These are phyloP conservation scores for Penicillium sp. DNA, from an alignment of 2,329 filamentous ascomycete species.

Conservation along the genomic window DNA sequence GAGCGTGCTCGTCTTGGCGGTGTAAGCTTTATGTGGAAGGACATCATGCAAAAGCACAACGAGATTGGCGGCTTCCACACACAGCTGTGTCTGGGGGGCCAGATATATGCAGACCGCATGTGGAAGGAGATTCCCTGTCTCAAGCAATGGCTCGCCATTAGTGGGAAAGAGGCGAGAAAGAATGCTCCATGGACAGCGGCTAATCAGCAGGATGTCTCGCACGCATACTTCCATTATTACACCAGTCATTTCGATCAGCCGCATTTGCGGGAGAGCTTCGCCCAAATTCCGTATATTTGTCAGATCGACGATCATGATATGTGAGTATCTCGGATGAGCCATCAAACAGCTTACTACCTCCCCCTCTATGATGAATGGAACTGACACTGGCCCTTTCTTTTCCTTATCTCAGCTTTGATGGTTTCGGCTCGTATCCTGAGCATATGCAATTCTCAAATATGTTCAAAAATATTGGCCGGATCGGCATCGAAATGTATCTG, in stretches of 20 bases:
- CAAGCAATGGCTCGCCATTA: conserved; percentile 91
- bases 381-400: conserved; percentile 9
- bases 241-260: conserved; percentile 98
- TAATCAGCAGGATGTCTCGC: conserved; percentile 89
- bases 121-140: conserved; percentile 94
- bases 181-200: conserved; percentile 87
- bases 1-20: conserved; percentile 83
- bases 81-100: conserved; percentile 84
- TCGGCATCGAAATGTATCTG: conserved; percentile 96
- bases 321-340: conserved; percentile 52
- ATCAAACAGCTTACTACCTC: too few relatives aligned
- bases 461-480: conserved; percentile 95
- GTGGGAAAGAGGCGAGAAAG: conserved; percentile 87
- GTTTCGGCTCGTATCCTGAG: conserved; percentile 92
- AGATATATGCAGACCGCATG: conserved; percentile 89
- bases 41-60: conserved; percentile 93
- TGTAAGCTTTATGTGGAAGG: conserved; percentile 96
- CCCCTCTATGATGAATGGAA: neutral
- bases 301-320: conserved; percentile 97
- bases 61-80: conserved; percentile 95
- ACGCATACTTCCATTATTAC: conserved; percentile 98
- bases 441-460: conserved; percentile 98
- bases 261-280: conserved; percentile 88
- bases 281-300: conserved; percentile 89
- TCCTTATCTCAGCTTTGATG: conserved; percentile 66